Conservation (phyloP, 495 filamentous ascomycete species). For the Penicillium atrosanguineum region DNA sequence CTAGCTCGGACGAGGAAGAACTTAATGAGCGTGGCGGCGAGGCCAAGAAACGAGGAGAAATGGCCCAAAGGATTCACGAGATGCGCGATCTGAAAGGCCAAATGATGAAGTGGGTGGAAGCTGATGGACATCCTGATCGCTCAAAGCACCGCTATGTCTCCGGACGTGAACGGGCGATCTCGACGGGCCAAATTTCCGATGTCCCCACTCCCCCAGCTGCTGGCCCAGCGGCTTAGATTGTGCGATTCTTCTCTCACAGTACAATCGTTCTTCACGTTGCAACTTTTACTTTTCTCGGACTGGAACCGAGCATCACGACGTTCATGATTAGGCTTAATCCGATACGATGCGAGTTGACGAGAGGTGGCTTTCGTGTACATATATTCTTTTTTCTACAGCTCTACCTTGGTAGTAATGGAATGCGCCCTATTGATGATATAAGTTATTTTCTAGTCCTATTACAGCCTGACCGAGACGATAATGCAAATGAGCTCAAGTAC, state of each 20-base stretch:
- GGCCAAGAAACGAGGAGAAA: constrained; percentile 27
- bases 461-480: too few species aligned
- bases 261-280: neutral
- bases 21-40: constrained; percentile 55
- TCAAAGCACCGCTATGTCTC: constrained; percentile 16
- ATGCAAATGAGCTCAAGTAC: too few species aligned
- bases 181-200: constrained; percentile 8
- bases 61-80: constrained; percentile 33
- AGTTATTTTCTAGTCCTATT: too few species aligned
- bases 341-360: neutral
- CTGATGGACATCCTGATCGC: constrained; percentile 23
- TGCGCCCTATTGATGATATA: neutral
- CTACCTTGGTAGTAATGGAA: neutral
- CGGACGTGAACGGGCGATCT: constrained; percentile 21
- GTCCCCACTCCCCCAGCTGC: neutral
- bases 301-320: constrained; percentile 23
- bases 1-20: constrained; percentile 73
- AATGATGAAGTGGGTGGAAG: constrained; percentile 40
- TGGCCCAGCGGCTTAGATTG: constrained; percentile 3
- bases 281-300: constrained; percentile 12
- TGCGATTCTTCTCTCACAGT: neutral
- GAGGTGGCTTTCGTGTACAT: neutral
- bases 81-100: constrained; percentile 45
- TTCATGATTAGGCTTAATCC: constrained; percentile 16
- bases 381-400: neutral